These are phyloP conservation scores for Monascus purpureus DNA, from an alignment of 495 filamentous ascomycete genomes.

Conservation along the genomic window DNA sequence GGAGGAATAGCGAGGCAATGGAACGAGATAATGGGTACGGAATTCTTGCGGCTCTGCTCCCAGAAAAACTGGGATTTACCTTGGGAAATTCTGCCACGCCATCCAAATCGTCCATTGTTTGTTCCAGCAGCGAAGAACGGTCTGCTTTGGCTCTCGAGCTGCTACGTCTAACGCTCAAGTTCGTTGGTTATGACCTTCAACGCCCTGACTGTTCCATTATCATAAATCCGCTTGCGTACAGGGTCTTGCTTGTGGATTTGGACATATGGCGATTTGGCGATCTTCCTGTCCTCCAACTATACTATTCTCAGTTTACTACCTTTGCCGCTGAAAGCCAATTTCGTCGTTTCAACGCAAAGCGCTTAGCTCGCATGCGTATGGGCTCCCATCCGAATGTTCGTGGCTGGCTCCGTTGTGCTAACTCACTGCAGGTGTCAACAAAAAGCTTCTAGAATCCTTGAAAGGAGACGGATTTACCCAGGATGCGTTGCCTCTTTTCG, in stretches of 20 bases:
- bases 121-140: conserved; percentile 31
- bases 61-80: conserved; percentile 52
- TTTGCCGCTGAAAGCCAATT: conserved; percentile 79
- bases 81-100: conserved; percentile 11
- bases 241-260: conserved; percentile 79
- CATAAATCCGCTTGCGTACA: conserved; percentile 87
- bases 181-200: conserved; percentile 71
- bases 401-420: conserved; percentile 8
- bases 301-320: conserved; percentile 78
- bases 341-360: conserved; percentile 78
- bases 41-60: conserved; percentile 63
- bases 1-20: conserved; percentile 98
- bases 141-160: conserved; percentile 55
- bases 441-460: conserved; percentile 74
- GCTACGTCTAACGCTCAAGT: conserved; percentile 62
- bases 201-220: conserved; percentile 77
- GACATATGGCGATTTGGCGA: conserved; percentile 80
- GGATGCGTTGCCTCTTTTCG: conserved; percentile 57
- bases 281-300: conserved; percentile 59
- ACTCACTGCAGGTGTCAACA: conserved; percentile 58
- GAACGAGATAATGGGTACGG: conserved; percentile 89
- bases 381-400: conserved; percentile 7
- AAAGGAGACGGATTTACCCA: conserved; percentile 67
- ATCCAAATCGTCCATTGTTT: conserved; percentile 21
- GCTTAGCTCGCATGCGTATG: conserved; percentile 83